Evolutionary conservation across 2,329 filamentous ascomycete species (phyloP).

Genomic region (Alternaria dauci): DNA sequence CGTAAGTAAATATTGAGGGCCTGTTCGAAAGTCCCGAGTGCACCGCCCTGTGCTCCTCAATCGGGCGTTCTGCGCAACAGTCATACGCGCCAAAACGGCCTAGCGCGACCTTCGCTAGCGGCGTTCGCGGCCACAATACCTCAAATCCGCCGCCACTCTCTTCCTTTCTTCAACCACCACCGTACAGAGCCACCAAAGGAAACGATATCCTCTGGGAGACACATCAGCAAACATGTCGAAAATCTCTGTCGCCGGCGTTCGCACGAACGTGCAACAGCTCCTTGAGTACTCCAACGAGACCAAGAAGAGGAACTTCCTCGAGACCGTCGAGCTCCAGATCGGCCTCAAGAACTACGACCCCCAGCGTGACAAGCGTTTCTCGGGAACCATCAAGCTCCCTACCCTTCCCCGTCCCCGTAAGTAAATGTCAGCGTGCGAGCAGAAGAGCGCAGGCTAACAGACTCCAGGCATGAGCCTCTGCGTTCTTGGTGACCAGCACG

Average conservation of each 20-base stretch:
- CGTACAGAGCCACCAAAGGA: constrained; percentile 53
- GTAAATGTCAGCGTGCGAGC: constrained; percentile 4
- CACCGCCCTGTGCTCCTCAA: too few relatives aligned
- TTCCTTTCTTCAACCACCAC: constrained; percentile 38
- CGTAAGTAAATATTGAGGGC: not conserved
- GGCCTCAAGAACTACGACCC: constrained; percentile 69
- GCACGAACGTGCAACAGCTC: constrained; percentile 90
- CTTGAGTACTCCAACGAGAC: constrained; percentile 94
- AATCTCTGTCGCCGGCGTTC: constrained; percentile 92
- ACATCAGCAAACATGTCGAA: constrained; percentile 72
- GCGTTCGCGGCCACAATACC: constrained; percentile 18
- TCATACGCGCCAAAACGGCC: constrained; percentile 5
- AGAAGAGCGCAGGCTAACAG: constrained; percentile 17
- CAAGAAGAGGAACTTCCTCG: constrained; percentile 98
- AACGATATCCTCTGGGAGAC: constrained; percentile 59
- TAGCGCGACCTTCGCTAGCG: constrained; percentile 27
- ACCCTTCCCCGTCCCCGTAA: constrained; percentile 76
- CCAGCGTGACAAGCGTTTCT: constrained; percentile 99
- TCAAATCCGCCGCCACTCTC: constrained; percentile 25
- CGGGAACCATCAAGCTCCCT: constrained; percentile 95
- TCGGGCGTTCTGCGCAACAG: too few relatives aligned
- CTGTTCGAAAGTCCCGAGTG: not conserved
- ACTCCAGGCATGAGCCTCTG: constrained; percentile 54
- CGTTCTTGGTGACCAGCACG: constrained; percentile 92
- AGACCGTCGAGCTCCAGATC: constrained; percentile 79